Evolutionary conservation across 805 yeast species (phyloP).

Genomic region (Candida anglica): DNA sequence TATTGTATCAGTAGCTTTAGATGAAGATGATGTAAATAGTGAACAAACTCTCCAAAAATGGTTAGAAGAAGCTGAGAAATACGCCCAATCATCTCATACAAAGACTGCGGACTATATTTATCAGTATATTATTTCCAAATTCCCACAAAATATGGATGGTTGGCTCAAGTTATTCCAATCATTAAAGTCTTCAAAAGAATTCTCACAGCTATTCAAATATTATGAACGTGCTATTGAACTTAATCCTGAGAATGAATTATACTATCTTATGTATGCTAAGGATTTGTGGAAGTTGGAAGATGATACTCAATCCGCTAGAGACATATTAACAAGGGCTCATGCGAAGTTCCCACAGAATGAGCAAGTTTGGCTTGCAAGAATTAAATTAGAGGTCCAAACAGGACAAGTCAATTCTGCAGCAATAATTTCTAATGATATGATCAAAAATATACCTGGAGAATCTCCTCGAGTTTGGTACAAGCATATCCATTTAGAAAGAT

Average conservation of each 20-base stretch:
- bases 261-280: conserved; percentile 69
- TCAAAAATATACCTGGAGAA: conserved; percentile 9
- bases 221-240: conserved; percentile 52
- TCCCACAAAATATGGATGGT: conserved; percentile 41
- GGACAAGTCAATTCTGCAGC: conserved; percentile 39
- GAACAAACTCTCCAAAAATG: conserved; percentile 11
- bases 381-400: conserved; percentile 54
- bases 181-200: conserved; percentile 14
- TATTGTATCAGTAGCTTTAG: conserved; percentile 42
- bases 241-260: conserved; percentile 46
- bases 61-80: conserved; percentile 27
- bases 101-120: conserved; percentile 45
- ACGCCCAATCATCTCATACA: conserved; percentile 12
- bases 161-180: conserved; percentile 49
- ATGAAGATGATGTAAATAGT: conserved; percentile 8
- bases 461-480: conserved; percentile 60
- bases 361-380: conserved; percentile 67
- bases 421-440: conserved; percentile 17
- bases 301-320: conserved; percentile 50
- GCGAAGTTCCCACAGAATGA: conserved; percentile 41
- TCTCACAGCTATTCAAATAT: conserved; percentile 17
- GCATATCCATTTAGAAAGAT: conserved; percentile 28
- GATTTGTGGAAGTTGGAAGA: conserved; percentile 53
- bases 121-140: conserved; percentile 39
- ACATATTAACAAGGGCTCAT: conserved; percentile 48